phyloP scores from a whole-genome alignment of 768 basidiomycete genomes.

The Lanmaoa pseudosensibilis region DNA sequence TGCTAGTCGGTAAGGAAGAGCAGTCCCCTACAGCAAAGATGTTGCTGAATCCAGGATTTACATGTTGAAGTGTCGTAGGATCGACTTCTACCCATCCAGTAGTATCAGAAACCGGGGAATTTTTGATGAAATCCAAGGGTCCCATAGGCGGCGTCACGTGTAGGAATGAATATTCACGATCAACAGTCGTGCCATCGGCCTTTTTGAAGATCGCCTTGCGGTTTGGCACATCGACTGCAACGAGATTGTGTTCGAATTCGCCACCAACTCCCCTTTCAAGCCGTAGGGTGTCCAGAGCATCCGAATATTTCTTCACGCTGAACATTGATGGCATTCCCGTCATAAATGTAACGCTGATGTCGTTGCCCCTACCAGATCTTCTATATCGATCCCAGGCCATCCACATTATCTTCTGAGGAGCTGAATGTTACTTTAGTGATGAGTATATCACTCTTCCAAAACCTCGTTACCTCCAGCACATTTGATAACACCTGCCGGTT shows the following conservation, averaged over 20 bases:
- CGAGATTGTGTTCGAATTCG: constrained; percentile 80
- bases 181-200: constrained; percentile 63
- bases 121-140: constrained; percentile 76
- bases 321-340: constrained; percentile 97
- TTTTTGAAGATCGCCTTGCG: constrained; percentile 85
- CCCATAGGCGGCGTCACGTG: constrained; percentile 95
- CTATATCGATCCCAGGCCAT: constrained; percentile 88
- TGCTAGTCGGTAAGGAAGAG: constrained; percentile 89
- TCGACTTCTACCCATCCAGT: constrained; percentile 91
- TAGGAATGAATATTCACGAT: constrained; percentile 77
- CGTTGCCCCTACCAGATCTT: constrained; percentile 54
- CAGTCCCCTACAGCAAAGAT: constrained; percentile 93
- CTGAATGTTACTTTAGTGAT: constrained; percentile 36
- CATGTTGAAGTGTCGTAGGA: constrained; percentile 76
- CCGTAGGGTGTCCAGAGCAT: constrained; percentile 78
- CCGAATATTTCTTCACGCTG: constrained; percentile 92
- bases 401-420: constrained; percentile 95
- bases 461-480: constrained; percentile 75
- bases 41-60: constrained; percentile 76
- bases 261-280: constrained; percentile 78
- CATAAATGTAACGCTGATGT: constrained; percentile 73
- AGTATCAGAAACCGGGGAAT: constrained; percentile 73
- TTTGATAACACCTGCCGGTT: constrained; percentile 90
- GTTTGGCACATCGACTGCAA: constrained; percentile 66
- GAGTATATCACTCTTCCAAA: not conserved